Conservation (phyloP, 1,284 basidiomycete genomes). For the Somion occarium region DNA sequence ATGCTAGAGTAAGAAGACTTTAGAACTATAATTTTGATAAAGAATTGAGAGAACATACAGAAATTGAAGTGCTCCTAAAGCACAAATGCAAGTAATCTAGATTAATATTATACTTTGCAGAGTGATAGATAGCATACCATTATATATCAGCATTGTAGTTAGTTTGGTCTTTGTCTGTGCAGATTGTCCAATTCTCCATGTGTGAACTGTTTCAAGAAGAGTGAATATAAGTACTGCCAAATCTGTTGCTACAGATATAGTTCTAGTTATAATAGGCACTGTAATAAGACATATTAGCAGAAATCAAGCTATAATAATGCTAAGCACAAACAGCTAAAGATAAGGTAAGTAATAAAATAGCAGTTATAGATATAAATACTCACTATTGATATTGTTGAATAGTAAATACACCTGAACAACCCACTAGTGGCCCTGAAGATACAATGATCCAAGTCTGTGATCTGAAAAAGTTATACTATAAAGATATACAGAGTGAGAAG, state of each 20-base stretch:
- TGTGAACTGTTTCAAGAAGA: neutral
- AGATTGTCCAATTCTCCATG: neutral
- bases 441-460: neutral
- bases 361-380: neutral
- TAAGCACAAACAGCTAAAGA: neutral
- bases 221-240: neutral
- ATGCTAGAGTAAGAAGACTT: neutral
- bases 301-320: neutral
- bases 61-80: neutral
- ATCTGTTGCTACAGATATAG: neutral
- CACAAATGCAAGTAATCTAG: neutral
- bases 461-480: neutral
- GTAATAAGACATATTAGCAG: neutral
- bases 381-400: neutral
- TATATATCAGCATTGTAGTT: neutral
- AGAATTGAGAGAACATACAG: neutral
- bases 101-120: neutral
- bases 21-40: neutral
- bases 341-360: neutral
- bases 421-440: neutral
- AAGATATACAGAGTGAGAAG: neutral
- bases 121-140: neutral
- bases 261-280: neutral
- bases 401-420: neutral
- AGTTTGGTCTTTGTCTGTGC: neutral